Evolutionary conservation across 1,284 basidiomycete species (phyloP).

Genomic region (Fomitiporia mediterranea): DNA sequence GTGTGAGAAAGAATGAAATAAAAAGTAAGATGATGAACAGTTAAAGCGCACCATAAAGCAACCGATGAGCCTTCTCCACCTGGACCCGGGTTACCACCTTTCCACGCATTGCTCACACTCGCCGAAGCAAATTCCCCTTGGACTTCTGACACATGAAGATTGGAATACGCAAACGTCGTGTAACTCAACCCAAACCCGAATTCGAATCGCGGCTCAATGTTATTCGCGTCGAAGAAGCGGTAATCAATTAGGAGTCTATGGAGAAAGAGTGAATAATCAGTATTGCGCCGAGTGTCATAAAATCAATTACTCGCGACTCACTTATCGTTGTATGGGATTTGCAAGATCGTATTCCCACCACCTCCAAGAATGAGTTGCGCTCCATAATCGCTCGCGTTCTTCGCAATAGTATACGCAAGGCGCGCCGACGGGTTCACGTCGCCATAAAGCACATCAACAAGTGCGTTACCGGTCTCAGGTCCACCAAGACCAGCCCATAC

Average conservation of each 20-base stretch:
- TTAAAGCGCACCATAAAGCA: constrained; percentile 20
- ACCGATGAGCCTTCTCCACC: constrained; percentile 20
- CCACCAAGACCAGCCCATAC: constrained; percentile 70
- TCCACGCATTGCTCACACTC: constrained; percentile 16
- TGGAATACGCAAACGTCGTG: constrained; percentile 68
- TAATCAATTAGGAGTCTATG: constrained; percentile 66
- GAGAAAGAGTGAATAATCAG: not conserved
- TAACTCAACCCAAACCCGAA: constrained; percentile 88
- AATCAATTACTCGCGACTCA: constrained; percentile 28
- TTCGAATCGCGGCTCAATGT: constrained; percentile 61
- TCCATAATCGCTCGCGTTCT: constrained; percentile 59
- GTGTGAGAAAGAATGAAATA: not conserved
- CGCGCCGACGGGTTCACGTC: constrained; percentile 70
- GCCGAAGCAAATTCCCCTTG: constrained; percentile 23
- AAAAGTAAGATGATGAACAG: not conserved
- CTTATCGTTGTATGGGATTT: constrained; percentile 65
- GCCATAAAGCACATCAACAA: constrained; percentile 72
- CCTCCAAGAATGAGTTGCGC: constrained; percentile 48
- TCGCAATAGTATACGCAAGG: constrained; percentile 80
- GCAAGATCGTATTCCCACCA: constrained; percentile 37
- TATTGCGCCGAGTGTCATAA: not conserved
- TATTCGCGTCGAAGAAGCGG: constrained; percentile 66
- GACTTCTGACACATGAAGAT: constrained; percentile 45
- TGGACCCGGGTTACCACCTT: constrained; percentile 17
- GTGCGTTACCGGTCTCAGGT: constrained; percentile 71